A percentile compares a stretch with the other conserved stretches of the same genome.
phyloP scores from a whole-genome alignment of 2,329 filamentous ascomycete genomes.

The Fusarium hainanense region DNA sequence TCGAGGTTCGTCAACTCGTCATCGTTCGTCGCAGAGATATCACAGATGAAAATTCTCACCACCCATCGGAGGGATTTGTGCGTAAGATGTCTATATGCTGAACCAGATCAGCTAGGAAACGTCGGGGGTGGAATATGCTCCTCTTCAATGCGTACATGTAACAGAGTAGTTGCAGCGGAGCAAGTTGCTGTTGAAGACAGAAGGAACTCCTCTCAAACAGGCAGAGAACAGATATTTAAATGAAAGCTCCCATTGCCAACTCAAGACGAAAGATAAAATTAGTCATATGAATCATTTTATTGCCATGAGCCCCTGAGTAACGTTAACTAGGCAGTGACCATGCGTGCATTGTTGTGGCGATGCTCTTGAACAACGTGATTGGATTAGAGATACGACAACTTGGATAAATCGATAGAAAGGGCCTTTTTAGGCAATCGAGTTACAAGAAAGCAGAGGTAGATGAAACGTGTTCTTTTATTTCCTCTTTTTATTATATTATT shows the following conservation, averaged over 20 bases:
- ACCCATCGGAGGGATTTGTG: background rate
- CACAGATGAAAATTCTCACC: background rate
- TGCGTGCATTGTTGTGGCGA: constrained; percentile 20
- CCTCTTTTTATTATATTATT: background rate
- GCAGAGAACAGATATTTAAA: background rate
- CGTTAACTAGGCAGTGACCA: constrained; percentile 11
- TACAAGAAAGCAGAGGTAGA: background rate
- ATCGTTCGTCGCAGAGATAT: constrained; percentile 8
- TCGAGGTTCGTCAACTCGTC: constrained; percentile 1
- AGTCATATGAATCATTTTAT: background rate
- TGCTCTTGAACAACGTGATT: constrained; percentile 12
- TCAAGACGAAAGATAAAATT: background rate
- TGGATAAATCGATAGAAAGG: background rate
- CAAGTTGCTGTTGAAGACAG: background rate
- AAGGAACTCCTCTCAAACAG: background rate
- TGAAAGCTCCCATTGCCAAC: background rate
- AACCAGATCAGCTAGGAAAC: background rate
- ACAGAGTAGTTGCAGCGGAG: background rate
- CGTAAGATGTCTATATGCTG: background rate
- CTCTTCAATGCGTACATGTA: background rate
- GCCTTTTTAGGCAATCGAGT: background rate
- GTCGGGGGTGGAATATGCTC: background rate
- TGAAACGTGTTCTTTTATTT: background rate
- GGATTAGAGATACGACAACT: background rate
- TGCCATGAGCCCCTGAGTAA: background rate